These are phyloP conservation scores for Phellopilus nigrolimitatus DNA, from an alignment of 1,284 basidiomycete species.

Conservation along the genomic window DNA sequence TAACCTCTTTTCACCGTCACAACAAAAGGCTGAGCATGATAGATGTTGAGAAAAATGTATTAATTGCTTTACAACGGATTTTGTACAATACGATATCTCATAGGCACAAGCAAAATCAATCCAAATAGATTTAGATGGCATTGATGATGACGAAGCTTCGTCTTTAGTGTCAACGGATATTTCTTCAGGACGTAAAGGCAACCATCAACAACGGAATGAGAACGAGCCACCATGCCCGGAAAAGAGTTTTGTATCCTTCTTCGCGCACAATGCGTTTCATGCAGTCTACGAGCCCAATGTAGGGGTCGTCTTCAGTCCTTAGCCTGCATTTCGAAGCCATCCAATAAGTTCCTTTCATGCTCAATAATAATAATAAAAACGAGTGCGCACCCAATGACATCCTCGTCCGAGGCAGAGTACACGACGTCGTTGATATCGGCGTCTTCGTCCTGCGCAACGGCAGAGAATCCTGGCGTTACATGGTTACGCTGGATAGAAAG, in stretches of 20 bases:
- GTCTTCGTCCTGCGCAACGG: constrained; percentile 66
- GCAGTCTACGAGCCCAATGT: constrained; percentile 74
- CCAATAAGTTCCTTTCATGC: neutral
- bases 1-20: no score
- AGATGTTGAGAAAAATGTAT: no score
- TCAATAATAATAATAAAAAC: neutral
- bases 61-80: no score
- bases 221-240: constrained; percentile 80
- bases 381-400: constrained; percentile 79
- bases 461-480: constrained; percentile 64
- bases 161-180: neutral
- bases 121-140: no score
- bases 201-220: neutral
- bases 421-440: constrained; percentile 63
- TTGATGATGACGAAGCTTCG: no score
- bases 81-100: no score
- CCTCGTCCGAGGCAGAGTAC: constrained; percentile 75
- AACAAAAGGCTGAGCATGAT: no score
- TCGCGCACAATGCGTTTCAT: constrained; percentile 77
- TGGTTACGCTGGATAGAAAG: constrained; percentile 84
- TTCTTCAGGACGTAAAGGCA: neutral
- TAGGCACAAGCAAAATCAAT: no score
- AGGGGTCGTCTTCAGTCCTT: constrained; percentile 71
- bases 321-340: neutral
- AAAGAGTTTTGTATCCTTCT: constrained; percentile 74